phyloP scores from a whole-genome alignment of 257 asterid species.

The Parsonsia alboflavescens region DNA sequence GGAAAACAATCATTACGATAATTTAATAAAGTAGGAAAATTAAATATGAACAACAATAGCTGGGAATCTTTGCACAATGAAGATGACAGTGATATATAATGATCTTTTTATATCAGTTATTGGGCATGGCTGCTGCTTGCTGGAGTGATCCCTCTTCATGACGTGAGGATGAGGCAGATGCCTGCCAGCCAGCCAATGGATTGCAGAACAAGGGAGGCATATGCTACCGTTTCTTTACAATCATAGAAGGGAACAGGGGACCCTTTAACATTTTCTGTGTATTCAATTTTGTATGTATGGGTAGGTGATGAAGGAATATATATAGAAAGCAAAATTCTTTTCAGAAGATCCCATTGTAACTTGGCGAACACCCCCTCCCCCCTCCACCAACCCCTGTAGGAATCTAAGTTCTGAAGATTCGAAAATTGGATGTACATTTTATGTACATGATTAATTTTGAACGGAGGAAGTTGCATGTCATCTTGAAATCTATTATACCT shows the following conservation, averaged over 20 bases:
- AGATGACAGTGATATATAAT: constrained; percentile 2
- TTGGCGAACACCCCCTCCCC: no score
- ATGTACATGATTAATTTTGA: no score
- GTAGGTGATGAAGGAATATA: background rate
- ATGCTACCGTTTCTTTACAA: constrained; percentile 6
- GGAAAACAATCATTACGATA: background rate
- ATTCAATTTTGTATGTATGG: background rate
- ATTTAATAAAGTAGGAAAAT: background rate
- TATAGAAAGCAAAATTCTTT: no score
- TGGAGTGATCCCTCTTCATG: background rate
- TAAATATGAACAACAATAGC: background rate
- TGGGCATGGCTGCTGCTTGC: constrained; percentile 2
- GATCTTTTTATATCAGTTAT: background rate
- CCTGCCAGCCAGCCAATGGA: background rate
- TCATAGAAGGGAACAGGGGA: background rate
- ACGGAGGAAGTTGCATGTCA: no score
- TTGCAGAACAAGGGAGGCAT: constrained; percentile 1
- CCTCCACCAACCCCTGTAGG: no score
- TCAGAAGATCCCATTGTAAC: no score
- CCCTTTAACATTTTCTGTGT: background rate
- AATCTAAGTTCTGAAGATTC: no score
- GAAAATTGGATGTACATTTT: no score
- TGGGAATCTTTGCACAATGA: constrained; percentile 5
- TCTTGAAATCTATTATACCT: no score
- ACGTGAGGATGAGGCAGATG: background rate